Conservation (phyloP, 169 alveolate genomes). For the Cryptosporidium canis region DNA sequence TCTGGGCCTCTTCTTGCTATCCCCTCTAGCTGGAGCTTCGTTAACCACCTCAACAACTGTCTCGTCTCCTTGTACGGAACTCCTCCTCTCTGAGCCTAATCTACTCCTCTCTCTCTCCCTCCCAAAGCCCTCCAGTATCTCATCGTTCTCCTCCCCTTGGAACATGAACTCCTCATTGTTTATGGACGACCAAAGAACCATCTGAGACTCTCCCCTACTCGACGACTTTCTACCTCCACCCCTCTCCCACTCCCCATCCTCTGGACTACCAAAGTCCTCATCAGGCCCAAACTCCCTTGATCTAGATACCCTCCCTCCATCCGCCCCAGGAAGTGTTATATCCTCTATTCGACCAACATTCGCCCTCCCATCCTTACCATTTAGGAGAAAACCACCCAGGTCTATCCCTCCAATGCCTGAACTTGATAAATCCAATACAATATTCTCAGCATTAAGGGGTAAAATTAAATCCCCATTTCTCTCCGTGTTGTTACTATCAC, state of each 20-base stretch:
- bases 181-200: constrained; percentile 12
- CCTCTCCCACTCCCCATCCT: not conserved
- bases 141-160: constrained; percentile 9
- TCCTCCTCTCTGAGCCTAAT: not conserved
- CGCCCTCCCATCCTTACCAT: not conserved
- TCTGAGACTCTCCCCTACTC: not conserved
- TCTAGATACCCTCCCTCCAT: not conserved
- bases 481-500: not conserved
- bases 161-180: constrained; percentile 43
- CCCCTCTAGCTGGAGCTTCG: not conserved
- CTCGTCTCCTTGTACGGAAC: not conserved
- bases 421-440: constrained; percentile 10
- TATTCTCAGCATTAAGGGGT: constrained; percentile 14
- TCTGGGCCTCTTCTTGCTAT: constrained; percentile 19
- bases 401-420: not conserved
- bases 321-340: constrained; percentile 23
- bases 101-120: not conserved
- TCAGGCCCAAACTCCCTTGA: not conserved
- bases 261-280: not conserved
- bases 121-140: not conserved
- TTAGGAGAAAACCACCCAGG: not conserved
- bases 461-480: not conserved
- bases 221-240: not conserved
- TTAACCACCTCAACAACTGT: not conserved
- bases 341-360: constrained; percentile 42